Conservation (phyloP, 495 filamentous ascomycete species). For the Podospora appendiculata region DNA sequence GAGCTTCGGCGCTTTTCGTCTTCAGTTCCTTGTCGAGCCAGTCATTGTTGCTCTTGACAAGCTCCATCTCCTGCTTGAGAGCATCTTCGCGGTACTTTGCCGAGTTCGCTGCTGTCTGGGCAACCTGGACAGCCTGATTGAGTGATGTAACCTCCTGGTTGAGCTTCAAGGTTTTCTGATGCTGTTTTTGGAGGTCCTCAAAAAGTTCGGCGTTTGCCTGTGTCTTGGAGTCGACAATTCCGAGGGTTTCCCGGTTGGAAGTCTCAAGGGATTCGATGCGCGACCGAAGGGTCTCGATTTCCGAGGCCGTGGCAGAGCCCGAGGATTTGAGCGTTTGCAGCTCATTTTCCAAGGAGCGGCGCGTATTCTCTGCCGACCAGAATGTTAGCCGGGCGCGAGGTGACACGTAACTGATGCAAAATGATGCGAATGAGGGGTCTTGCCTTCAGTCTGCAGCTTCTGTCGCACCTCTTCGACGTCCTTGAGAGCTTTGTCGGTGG, state of each 20-base stretch:
- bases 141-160: conserved; percentile 70
- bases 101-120: conserved; percentile 65
- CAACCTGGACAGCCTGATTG: conserved; percentile 73
- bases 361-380: conserved; percentile 21
- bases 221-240: conserved; percentile 82
- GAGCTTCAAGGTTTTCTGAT: conserved; percentile 77
- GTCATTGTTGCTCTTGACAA: conserved; percentile 79
- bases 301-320: conserved; percentile 64
- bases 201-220: conserved; percentile 77
- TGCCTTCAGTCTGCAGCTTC: conserved; percentile 78
- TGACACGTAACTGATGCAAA: not conserved
- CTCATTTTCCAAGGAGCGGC: conserved; percentile 62
- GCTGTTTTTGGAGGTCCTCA: conserved; percentile 76
- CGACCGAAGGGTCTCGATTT: conserved; percentile 64
- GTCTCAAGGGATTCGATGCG: conserved; percentile 81
- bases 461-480: conserved; percentile 70
- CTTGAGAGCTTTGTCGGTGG: conserved; percentile 71
- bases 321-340: conserved; percentile 71
- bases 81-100: conserved; percentile 82
- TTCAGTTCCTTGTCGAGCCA: conserved; percentile 88
- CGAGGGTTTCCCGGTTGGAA: conserved; percentile 82
- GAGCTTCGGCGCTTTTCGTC: conserved; percentile 73
- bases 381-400: conserved; percentile 1
- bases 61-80: conserved; percentile 80
- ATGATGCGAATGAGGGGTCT: conserved; percentile 8